Base-by-base conservation (phyloP, 78 protist species). In the Neovahlkampfia damariscottae region DNA sequence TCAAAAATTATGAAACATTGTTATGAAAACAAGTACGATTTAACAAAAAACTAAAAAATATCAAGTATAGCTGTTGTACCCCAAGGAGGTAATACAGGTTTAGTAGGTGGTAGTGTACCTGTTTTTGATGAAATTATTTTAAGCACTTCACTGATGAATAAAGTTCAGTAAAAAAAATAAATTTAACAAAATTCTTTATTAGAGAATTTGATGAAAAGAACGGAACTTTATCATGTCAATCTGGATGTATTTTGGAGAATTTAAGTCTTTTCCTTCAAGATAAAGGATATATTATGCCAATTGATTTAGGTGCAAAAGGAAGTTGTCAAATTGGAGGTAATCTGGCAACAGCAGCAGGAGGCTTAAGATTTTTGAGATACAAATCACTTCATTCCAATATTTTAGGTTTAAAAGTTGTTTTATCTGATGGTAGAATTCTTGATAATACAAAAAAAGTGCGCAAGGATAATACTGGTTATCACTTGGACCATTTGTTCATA, bases 11-110 rank as follows among this genome's bases (percentile, higher is more conserved):
- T 88, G 27, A 1, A 0, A 37, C 59, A 85, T 86, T 90, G 91
- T 84, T 39, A 87, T 67, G 82, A 76, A 19, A 5, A 6, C 4
- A 2, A 28, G n/a, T n/a, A n/a, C n/a, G n/a, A n/a, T 50, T 50
- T 50, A 50, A 19, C 19, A 19, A 50, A 50, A 50, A 8, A 30
- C 39, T 0, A 5, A 69, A n/a, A n/a, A n/a, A n/a, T n/a, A n/a
- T n/a, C n/a, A n/a, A n/a, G n/a, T 3, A 1, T 91, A 3, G 94
- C 94, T 28, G 85, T 95, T 5, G 93, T 86, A 2, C 95, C 96
- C 5, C 95, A 91, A 67, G 96, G 96, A n/a, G 98, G 98, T 1
- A 95, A 95, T 77, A 95, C 98, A 1, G 98, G 98, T 1, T 81
- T 95, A 8, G 98, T 95, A 0, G 96, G 89, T 27, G 83, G 95